Percentiles rank a stretch among this genome's conserved stretches.
phyloP scores from a whole-genome alignment of 768 basidiomycete genomes.

The Russula virescens region DNA sequence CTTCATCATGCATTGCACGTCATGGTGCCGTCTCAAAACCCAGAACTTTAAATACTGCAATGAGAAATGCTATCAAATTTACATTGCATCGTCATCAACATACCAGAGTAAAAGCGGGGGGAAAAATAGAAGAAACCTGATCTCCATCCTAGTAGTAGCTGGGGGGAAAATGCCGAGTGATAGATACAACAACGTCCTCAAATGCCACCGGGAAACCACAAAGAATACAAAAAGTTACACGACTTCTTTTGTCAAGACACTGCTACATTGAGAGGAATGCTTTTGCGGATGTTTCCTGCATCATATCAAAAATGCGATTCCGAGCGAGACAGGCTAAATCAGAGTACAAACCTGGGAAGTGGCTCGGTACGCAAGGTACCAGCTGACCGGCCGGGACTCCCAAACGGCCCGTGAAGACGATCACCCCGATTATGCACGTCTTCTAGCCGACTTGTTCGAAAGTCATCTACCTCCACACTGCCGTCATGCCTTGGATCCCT shows the following conservation, averaged over 20 bases:
- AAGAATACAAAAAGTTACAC: constrained; percentile 16
- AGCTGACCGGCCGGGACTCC: neutral
- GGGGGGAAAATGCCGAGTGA: constrained; percentile 2
- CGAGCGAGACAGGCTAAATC: neutral
- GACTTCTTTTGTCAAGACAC: constrained; percentile 10
- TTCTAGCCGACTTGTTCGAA: constrained; percentile 4
- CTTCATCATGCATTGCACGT: neutral
- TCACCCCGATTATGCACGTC: neutral
- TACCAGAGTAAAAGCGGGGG: neutral
- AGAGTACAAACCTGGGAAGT: constrained; percentile 13
- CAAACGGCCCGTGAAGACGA: neutral
- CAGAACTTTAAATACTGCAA: constrained; percentile 9
- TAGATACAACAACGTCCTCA: constrained; percentile 21
- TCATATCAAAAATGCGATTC: neutral
- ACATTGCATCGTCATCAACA: constrained; percentile 11
- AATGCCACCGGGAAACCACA: constrained; percentile 11
- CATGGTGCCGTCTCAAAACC: neutral
- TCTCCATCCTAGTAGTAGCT: constrained; percentile 6
- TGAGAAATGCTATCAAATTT: constrained; percentile 14
- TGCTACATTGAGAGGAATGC: constrained; percentile 11
- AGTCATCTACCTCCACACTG: constrained; percentile 2
- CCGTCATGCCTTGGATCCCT: neutral
- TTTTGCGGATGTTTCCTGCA: constrained; percentile 3
- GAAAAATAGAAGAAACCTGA: neutral
- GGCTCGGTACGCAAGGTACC: neutral